phyloP scores from a whole-genome alignment of 306 rosid genomes.

The Cotoneaster glaucophyllus region DNA sequence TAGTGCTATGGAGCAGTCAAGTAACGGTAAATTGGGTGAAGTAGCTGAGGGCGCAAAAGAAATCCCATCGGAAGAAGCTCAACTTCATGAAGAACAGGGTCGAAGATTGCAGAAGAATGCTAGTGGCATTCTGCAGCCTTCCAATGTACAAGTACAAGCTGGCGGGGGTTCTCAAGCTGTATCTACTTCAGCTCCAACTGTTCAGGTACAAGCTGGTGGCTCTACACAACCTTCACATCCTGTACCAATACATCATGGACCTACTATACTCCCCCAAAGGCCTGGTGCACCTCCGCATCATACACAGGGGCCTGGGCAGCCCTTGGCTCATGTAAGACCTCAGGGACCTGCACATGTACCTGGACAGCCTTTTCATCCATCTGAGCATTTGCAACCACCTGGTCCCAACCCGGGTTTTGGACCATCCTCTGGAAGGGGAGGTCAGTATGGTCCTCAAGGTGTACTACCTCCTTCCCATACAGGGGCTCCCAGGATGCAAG shows the following conservation, averaged over 20 bases:
- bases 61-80: conserved; percentile 25
- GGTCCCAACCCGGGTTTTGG: conserved; percentile 23
- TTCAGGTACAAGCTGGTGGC: conserved; percentile 20
- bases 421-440: conserved; percentile 30
- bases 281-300: conserved; percentile 44
- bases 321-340: conserved; percentile 38
- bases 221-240: conserved; percentile 12
- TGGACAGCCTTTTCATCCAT: conserved; percentile 23
- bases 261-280: conserved; percentile 33
- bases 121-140: conserved; percentile 22
- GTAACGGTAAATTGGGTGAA: conserved; percentile 21
- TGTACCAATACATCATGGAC: conserved; percentile 22
- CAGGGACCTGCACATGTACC: conserved; percentile 39
- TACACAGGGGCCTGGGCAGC: conserved; percentile 30
- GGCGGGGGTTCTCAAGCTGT: conserved; percentile 30
- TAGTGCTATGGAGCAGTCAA: conserved; percentile 28
- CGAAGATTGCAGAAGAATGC: conserved; percentile 38
- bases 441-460: conserved; percentile 23
- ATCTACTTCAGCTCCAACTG: conserved; percentile 28
- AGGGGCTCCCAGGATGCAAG: background rate
- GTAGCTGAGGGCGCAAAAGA: conserved; percentile 28
- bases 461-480: background rate
- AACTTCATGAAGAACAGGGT: conserved; percentile 33
- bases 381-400: conserved; percentile 26
- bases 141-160: conserved; percentile 6